Percentiles rank a stretch among this genome's conserved stretches.
phyloP scores from a whole-genome alignment of 129 eudicot species.

The Ambrosia artemisiifolia region DNA sequence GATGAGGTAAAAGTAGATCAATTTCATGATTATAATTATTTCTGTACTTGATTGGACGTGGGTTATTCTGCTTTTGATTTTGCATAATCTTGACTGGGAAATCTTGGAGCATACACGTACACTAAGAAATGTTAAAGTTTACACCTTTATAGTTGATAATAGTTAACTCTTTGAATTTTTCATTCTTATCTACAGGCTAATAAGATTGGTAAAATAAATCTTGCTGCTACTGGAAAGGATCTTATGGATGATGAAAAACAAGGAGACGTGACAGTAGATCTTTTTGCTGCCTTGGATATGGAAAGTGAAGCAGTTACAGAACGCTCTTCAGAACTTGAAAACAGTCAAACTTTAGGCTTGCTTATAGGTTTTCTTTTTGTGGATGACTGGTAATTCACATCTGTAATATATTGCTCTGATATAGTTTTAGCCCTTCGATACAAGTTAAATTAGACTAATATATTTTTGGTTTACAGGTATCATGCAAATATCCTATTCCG shows the following conservation, averaged over 20 bases:
- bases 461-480: constrained; percentile 52
- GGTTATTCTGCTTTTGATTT: not conserved
- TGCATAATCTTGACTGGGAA: not conserved
- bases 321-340: constrained; percentile 78
- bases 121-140: not conserved
- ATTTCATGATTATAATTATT: not conserved
- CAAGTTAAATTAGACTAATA: not conserved
- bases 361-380: constrained; percentile 88
- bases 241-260: constrained; percentile 99
- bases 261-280: constrained; percentile 98
- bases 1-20: constrained; percentile 72
- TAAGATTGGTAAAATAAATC: constrained; percentile 92
- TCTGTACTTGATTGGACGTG: constrained; percentile 5
- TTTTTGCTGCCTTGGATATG: constrained; percentile 77
- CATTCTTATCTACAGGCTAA: constrained; percentile 60
- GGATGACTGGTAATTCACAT: constrained; percentile 75
- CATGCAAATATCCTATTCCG: constrained; percentile 79
- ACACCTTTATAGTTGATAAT: not conserved
- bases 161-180: not conserved
- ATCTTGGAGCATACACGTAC: constrained; percentile 10
- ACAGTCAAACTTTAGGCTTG: constrained; percentile 85
- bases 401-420: not conserved
- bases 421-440: not conserved
- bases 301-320: constrained; percentile 76
- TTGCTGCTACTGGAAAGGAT: constrained; percentile 99